A percentile compares a stretch with the other conserved stretches of the same genome.
Conservation (phyloP, 2,329 filamentous ascomycete genomes). For the Parastagonospora avenae region DNA sequence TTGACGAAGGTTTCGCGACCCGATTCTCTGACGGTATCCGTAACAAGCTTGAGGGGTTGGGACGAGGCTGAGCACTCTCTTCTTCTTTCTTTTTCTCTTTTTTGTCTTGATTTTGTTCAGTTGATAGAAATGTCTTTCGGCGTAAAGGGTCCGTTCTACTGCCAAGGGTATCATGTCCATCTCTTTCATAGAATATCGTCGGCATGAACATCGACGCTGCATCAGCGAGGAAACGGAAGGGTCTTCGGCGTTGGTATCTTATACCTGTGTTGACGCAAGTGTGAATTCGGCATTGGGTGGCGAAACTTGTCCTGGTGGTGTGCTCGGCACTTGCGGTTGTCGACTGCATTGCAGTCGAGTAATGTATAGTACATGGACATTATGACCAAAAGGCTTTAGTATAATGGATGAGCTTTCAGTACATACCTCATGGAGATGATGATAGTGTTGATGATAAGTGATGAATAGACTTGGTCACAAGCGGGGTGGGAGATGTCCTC, state of each 20-base stretch:
- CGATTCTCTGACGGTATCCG: conserved; percentile 61
- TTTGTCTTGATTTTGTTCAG: no score
- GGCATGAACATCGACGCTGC: no score
- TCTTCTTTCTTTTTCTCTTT: conserved; percentile 4
- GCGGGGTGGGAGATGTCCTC: conserved; percentile 14
- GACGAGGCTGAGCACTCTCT: conserved; percentile 30
- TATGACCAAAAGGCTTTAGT: conserved; percentile 11
- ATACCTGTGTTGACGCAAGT: no score
- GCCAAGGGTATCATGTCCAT: no score
- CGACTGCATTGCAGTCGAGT: conserved; percentile 20
- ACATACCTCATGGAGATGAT: conserved; percentile 14
- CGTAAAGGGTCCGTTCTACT: no score
- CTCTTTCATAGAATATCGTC: no score
- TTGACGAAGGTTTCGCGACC: conserved; percentile 59
- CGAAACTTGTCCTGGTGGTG: conserved; percentile 1
- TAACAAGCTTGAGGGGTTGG: conserved; percentile 57
- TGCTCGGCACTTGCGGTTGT: conserved; percentile 4
- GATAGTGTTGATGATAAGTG: conserved; percentile 15
- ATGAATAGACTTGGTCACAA: conserved; percentile 9
- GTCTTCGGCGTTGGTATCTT: background rate
- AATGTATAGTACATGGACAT: conserved; percentile 38
- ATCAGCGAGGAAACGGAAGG: no score
- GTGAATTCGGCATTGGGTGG: background rate
- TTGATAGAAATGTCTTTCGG: no score
- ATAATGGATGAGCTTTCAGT: conserved; percentile 5